phyloP scores from a whole-genome alignment of 352 stramenopile species.

The Phytophthora vignae region DNA sequence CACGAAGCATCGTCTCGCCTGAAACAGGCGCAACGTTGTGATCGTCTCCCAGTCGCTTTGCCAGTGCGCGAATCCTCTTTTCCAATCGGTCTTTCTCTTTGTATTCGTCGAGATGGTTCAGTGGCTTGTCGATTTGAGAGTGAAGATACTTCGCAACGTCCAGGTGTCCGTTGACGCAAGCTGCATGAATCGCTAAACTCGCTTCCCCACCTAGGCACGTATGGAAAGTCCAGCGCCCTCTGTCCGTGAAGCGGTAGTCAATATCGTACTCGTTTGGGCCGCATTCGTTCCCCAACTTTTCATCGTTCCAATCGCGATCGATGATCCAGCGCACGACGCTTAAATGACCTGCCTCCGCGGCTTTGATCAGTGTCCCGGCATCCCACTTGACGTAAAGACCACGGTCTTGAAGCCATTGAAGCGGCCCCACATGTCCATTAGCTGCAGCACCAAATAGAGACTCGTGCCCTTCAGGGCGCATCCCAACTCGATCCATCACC shows the following conservation, averaged over 20 bases:
- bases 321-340: conserved; percentile 22
- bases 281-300: neutral
- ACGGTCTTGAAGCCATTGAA: conserved; percentile 18
- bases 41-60: neutral
- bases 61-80: neutral
- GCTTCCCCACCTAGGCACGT: conserved; percentile 21
- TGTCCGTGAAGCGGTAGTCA: neutral
- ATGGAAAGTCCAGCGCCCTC: neutral
- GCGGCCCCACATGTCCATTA: conserved; percentile 7
- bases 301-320: conserved; percentile 12
- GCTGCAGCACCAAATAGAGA: conserved; percentile 1
- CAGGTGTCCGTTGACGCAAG: conserved; percentile 23
- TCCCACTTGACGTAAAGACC: conserved; percentile 4
- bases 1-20: conserved; percentile 19
- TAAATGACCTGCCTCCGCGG: conserved; percentile 20
- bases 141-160: conserved; percentile 28
- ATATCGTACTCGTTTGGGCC: conserved; percentile 10
- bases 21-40: conserved; percentile 6
- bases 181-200: conserved; percentile 23
- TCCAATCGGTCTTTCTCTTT: neutral
- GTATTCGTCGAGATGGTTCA: neutral
- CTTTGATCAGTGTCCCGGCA: conserved; percentile 12
- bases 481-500: neutral
- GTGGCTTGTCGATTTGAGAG: conserved; percentile 4
- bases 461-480: neutral